Percentiles rank a stretch among this genome's conserved stretches.
phyloP scores from a whole-genome alignment of 1,284 basidiomycete species.

The Sanghuangporus baumii region DNA sequence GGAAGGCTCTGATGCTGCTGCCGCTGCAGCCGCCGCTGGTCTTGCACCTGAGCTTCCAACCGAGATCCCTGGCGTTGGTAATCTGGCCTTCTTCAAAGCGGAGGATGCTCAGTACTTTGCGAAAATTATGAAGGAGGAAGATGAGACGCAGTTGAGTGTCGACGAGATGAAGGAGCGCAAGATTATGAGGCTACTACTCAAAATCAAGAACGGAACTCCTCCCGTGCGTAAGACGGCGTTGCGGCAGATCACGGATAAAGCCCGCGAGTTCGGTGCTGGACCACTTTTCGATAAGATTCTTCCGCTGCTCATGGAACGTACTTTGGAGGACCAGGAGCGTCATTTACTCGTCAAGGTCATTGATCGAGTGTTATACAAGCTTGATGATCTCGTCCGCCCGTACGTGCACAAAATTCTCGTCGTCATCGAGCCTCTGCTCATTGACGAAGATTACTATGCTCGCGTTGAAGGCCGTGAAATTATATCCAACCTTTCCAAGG shows the following conservation, averaged over 20 bases:
- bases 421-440: conserved; percentile 97
- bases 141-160: conserved; percentile 91
- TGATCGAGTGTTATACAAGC: conserved; percentile 97
- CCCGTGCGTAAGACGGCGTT: conserved; percentile 97
- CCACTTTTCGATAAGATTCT: conserved; percentile 99
- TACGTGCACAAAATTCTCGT: conserved; percentile 99
- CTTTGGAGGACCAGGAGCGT: conserved; percentile 97
- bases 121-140: conserved; percentile 93
- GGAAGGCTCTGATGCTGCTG: conserved; percentile 86
- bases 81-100: conserved; percentile 95
- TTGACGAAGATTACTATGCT: conserved; percentile 99
- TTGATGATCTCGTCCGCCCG: conserved; percentile 97
- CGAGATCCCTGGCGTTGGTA: conserved; percentile 97
- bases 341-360: conserved; percentile 99
- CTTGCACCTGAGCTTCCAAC: conserved; percentile 95
- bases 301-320: conserved; percentile 97
- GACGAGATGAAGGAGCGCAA: conserved; percentile 99
- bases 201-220: conserved; percentile 99
- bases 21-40: conserved; percentile 81
- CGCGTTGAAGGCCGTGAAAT: conserved; percentile 99
- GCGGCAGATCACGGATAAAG: conserved; percentile 99
- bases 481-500: conserved; percentile 98
- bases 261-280: conserved; percentile 96
- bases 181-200: conserved; percentile 98
- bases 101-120: conserved; percentile 98